Base-by-base conservation (phyloP, 225 moss, liverwort and hornwort genomes). In the Bryum argenteum region DNA sequence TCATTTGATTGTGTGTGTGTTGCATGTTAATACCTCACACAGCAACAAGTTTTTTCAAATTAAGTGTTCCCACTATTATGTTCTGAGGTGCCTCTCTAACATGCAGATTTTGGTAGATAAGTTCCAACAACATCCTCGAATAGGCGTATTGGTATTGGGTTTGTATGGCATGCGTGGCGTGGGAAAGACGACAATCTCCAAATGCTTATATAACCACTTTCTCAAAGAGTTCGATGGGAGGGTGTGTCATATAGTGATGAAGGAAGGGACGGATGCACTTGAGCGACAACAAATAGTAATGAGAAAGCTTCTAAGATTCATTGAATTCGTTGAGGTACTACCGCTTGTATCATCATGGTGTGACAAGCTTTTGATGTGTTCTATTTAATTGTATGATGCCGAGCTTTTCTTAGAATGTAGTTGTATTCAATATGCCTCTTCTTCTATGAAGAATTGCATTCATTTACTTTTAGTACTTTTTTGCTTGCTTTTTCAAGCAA, bases 121-220 rank as follows among this genome's bases (percentile, higher is more conserved):
- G 58, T 58, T 58, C 14, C 28, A 28, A 8, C 7, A 11, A 6
- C 56, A 23, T 11, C 11, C 56, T n/a, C 55, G 17, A 50, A 4
- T 11, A 1, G 6, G 16, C 15, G 48, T 54, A 22, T 40, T 15
- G 6, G 55, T 21, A 5, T 21, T 68, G 54, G 67, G 67, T 41
- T 22, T 68, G 21, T 68, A 68, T 5, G 67, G 67, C 40, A 68
- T 68, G 67, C 54, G 67, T 16, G 67, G 67, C 0, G 54, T 68
- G 8, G 54, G 67, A 41, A 68, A 68, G 15, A 68, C 8, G 15
- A 68, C 67, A 1, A 68, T 68, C 54, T 68, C 54, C 67, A 54
- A 22, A 68, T 54, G 40, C 22, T 23, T 68, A 16, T 68, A 54
- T 54, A 68, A 68, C 20, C 67, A 14, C 21, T 68, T 68, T 55